Evolutionary conservation across 192 early-diverging fungal genomes (phyloP).

Genomic region (Coemansia sp.): DNA sequence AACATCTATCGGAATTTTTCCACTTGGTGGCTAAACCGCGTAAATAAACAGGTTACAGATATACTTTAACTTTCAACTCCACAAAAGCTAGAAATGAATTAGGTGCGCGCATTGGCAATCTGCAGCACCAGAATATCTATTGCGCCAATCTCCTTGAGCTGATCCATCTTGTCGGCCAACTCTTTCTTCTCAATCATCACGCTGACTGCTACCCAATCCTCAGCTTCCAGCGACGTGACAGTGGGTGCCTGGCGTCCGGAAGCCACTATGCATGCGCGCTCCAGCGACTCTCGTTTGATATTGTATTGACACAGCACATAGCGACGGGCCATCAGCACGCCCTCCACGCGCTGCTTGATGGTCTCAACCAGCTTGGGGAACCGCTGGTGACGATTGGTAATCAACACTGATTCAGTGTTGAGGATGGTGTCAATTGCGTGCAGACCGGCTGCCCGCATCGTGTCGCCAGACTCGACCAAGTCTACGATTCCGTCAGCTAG

Average conservation of each 20-base stretch:
- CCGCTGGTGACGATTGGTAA: conserved; percentile 75
- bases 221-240: conserved; percentile 78
- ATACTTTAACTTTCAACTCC: too few species aligned
- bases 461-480: conserved; percentile 91
- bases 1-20: too few species aligned
- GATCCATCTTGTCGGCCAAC: conserved; percentile 88
- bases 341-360: conserved; percentile 82
- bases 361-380: conserved; percentile 77
- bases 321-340: conserved; percentile 82
- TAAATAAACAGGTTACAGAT: too few species aligned
- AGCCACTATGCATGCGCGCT: conserved; percentile 70
- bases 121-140: conserved; percentile 85
- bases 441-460: conserved; percentile 98
- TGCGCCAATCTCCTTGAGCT: conserved; percentile 80
- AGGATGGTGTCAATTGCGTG: conserved; percentile 83
- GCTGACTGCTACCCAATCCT: conserved; percentile 86
- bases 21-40: too few species aligned
- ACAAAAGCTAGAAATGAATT: conserved; percentile 3
- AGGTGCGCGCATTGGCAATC: conserved; percentile 78
- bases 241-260: conserved; percentile 95
- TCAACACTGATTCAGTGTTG: conserved; percentile 83
- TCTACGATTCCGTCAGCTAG: conserved; percentile 92
- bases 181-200: conserved; percentile 83
- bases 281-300: conserved; percentile 65
- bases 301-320: conserved; percentile 95